These are phyloP conservation scores for Eucommia ulmoides DNA, from an alignment of 257 asterid species.

Conservation along the genomic window DNA sequence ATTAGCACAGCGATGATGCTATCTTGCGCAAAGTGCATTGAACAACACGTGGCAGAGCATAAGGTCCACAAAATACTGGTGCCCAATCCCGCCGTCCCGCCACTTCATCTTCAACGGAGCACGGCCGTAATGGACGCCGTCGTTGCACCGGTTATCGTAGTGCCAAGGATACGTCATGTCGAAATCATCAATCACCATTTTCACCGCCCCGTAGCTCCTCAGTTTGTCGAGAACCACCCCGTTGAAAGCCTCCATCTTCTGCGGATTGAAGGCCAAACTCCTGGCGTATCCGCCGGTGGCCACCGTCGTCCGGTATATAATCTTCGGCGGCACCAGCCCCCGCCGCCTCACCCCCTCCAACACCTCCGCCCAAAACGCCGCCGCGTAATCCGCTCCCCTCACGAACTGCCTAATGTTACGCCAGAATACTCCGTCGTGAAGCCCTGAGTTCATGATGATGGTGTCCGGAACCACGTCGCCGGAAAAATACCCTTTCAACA, in stretches of 20 bases:
- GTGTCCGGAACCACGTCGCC: neutral
- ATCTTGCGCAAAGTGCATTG: constrained; percentile 38
- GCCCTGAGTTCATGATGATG: neutral
- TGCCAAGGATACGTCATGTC: constrained; percentile 98
- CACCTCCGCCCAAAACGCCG: constrained; percentile 61
- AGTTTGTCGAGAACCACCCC: constrained; percentile 72
- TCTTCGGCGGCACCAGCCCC: constrained; percentile 34
- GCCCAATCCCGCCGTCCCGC: constrained; percentile 85
- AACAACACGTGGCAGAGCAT: constrained; percentile 83
- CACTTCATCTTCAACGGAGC: constrained; percentile 64
- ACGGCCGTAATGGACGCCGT: constrained; percentile 94
- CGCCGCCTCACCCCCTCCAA: constrained; percentile 30
- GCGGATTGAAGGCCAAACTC: constrained; percentile 63
- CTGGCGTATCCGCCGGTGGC: constrained; percentile 79
- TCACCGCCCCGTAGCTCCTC: constrained; percentile 37
- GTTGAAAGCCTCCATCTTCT: constrained; percentile 85
- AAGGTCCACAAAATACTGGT: constrained; percentile 83
- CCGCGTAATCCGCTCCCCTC: constrained; percentile 44
- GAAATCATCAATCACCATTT: constrained; percentile 53
- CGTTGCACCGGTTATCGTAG: constrained; percentile 75
- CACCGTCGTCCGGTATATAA: constrained; percentile 72
- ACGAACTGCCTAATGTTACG: neutral
- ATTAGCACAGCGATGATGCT: too few relatives aligned
- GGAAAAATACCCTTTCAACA: constrained; percentile 12
- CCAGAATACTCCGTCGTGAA: neutral